Evolutionary conservation across 371 early-diverging fungal species (phyloP), one percentile per base, ranked within the genome.

Genomic region (Fennellomyces sp.): DNA sequence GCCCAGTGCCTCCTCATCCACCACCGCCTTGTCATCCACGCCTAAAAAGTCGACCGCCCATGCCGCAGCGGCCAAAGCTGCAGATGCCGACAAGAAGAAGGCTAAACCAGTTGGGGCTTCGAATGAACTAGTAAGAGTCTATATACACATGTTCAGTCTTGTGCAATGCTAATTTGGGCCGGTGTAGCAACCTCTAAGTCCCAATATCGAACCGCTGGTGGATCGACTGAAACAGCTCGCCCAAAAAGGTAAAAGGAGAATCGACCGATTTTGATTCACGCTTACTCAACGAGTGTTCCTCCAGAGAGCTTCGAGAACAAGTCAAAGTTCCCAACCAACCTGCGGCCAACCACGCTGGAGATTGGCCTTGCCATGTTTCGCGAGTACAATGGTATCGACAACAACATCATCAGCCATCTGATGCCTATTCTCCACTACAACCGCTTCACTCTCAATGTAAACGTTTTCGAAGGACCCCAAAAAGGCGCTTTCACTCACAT

Each of bases 391-490:
- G 52, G 49, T 0, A 52, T 82, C n/a, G 80, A 80, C 15, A 80
- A 76, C 0, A 68, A 69, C 21, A 60, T 80, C 11, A 61, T 85
- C 23, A 45, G 58, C 2, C 79, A 78, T 55, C 39, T 85, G n/a
- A 80, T 82, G 72, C 48, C 49, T 0, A 68, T 81, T n/a, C 59
- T 85, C 17, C 85, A 83, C 1, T 85, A 81, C 56, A 80, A 80
- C 58, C 67, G 69, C 42, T 83, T 75, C 41, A 83, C 83, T 1
- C 47, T 85, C 7, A 70, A 60, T 58, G 85, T 84, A 76, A 53
- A 25, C 39, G n/a, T 38, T 19, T 30, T n/a, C n/a, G n/a, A n/a
- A n/a, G n/a, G n/a, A n/a, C n/a, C n/a, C n/a, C n/a, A n/a, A n/a
- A n/a, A n/a, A n/a, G n/a, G n/a, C n/a, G n/a, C n/a, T n/a, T n/a